Evolutionary conservation across 1,284 basidiomycete genomes (phyloP).

Genomic region (Sutorius eximius): DNA sequence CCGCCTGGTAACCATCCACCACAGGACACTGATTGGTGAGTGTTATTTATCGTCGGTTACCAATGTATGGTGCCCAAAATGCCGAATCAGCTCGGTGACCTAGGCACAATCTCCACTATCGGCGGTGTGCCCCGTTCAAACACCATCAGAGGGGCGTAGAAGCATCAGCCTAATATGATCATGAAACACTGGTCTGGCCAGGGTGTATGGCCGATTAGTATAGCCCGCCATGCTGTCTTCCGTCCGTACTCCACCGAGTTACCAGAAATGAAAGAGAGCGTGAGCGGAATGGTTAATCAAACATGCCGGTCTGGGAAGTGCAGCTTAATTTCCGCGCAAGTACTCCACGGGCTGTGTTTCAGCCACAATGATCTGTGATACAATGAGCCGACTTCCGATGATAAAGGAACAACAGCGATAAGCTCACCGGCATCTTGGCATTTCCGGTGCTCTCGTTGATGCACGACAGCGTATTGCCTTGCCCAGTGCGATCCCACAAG

Average conservation of each 20-base stretch:
- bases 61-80: background rate
- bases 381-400: background rate
- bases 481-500: background rate
- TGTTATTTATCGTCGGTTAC: background rate
- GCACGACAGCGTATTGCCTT: background rate
- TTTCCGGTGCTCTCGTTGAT: background rate
- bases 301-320: background rate
- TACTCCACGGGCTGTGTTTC: background rate
- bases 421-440: background rate
- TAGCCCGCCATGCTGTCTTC: background rate
- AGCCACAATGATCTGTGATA: background rate
- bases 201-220: background rate
- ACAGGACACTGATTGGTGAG: background rate
- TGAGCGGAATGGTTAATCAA: background rate
- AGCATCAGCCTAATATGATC: background rate
- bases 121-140: background rate
- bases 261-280: background rate
- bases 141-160: background rate
- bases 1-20: background rate
- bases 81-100: background rate
- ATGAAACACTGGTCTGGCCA: background rate
- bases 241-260: background rate
- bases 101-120: background rate
- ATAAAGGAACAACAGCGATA: background rate
- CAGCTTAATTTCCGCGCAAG: slow-evolving; percentile 7